These are phyloP conservation scores for Suhomyces emberorum DNA, from an alignment of 805 yeast species.

Conservation along the genomic window DNA sequence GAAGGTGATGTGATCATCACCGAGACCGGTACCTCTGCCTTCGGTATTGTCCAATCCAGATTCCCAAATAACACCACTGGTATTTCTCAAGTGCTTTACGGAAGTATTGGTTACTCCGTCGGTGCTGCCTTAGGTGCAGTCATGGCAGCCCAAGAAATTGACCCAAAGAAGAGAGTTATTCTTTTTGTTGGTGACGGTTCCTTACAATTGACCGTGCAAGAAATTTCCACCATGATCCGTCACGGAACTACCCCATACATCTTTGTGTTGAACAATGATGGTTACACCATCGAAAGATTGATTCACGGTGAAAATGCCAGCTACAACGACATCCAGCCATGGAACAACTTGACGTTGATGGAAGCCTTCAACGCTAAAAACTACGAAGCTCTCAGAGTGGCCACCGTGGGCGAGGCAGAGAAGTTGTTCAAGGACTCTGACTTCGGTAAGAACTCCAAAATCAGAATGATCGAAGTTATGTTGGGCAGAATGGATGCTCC, in stretches of 20 bases:
- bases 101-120: slow-evolving; percentile 68
- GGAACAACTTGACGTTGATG: slow-evolving; percentile 61
- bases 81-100: slow-evolving; percentile 74
- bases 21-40: slow-evolving; percentile 75
- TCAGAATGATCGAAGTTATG: slow-evolving; percentile 66
- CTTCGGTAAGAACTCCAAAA: slow-evolving; percentile 55
- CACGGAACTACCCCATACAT: slow-evolving; percentile 66
- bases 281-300: slow-evolving; percentile 73
- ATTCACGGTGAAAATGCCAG: slow-evolving; percentile 65
- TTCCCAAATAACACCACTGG: slow-evolving; percentile 63
- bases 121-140: slow-evolving; percentile 70
- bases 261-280: slow-evolving; percentile 67
- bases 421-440: slow-evolving; percentile 43
- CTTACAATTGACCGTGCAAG: slow-evolving; percentile 70
- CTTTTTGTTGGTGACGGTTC: slow-evolving; percentile 77
- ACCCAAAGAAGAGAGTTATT: slow-evolving; percentile 59
- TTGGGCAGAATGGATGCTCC: slow-evolving; percentile 71
- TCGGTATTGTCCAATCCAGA: slow-evolving; percentile 64
- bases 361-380: slow-evolving; percentile 58
- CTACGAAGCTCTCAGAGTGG: slow-evolving; percentile 53
- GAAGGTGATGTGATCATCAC: slow-evolving; percentile 66
- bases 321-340: slow-evolving; percentile 65
- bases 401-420: slow-evolving; percentile 58
- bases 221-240: slow-evolving; percentile 65
- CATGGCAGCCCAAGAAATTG: slow-evolving; percentile 62